Conservation (phyloP, 2,329 filamentous ascomycete genomes). For the Talaromyces sp. region DNA sequence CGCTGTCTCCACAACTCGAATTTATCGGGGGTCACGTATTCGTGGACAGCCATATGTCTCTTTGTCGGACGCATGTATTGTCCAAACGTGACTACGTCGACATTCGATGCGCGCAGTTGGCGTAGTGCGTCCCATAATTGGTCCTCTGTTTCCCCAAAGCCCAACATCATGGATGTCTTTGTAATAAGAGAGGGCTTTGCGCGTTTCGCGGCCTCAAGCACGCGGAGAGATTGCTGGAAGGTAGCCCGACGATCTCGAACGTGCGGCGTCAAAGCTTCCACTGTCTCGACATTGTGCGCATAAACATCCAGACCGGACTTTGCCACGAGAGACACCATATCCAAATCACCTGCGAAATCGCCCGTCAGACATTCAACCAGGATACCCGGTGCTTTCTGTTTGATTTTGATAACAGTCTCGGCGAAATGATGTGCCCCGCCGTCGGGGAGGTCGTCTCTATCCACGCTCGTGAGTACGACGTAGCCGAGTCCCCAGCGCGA, state of each 20-base stretch:
- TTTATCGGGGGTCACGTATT: conserved; percentile 84
- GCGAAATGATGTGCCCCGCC: conserved; percentile 86
- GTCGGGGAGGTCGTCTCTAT: conserved; percentile 86
- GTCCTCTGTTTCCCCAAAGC: conserved; percentile 83
- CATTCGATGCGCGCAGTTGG: conserved; percentile 71
- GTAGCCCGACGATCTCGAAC: conserved; percentile 86
- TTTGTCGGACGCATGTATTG: conserved; percentile 99
- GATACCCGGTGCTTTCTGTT: conserved; percentile 58
- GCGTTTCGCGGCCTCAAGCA: conserved; percentile 76
- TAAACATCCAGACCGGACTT: conserved; percentile 89
- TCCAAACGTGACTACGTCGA: conserved; percentile 97
- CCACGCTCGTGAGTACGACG: conserved; percentile 87
- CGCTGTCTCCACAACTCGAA: conserved; percentile 90
- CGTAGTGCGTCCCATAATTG: conserved; percentile 74
- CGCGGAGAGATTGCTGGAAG: conserved; percentile 76
- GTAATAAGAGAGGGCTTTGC: conserved; percentile 76
- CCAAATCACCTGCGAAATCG: conserved; percentile 77
- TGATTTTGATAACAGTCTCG: conserved; percentile 91
- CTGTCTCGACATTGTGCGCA: conserved; percentile 95
- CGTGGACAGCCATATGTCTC: conserved; percentile 92
- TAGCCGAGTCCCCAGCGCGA: conserved; percentile 92
- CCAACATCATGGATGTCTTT: conserved; percentile 98
- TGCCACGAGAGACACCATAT: conserved; percentile 81
- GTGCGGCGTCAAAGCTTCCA: conserved; percentile 81
- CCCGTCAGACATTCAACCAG: conserved; percentile 55